Evolutionary conservation across 2,329 filamentous ascomycete species (phyloP).

Genomic region (Ophiostoma perfectum): DNA sequence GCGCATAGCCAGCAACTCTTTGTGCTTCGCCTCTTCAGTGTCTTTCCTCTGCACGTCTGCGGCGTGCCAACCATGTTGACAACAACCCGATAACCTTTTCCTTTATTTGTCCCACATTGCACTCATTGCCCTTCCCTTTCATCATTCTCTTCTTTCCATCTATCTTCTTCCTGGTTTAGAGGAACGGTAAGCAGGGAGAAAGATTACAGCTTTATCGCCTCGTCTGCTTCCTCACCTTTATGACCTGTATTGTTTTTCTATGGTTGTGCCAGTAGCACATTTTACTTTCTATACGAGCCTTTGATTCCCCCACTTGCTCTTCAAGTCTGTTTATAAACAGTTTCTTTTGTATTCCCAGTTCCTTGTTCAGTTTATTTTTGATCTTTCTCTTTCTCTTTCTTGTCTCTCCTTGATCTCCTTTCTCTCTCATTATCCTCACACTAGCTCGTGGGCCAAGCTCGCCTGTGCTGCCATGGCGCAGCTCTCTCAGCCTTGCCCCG

Average conservation of each 20-base stretch:
- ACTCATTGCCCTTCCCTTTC: slow-evolving; percentile 12
- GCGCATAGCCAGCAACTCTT: too few relatives aligned
- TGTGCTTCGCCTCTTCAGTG: background rate
- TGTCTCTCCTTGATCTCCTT: background rate
- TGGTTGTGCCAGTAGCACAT: slow-evolving; percentile 19
- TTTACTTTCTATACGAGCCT: slow-evolving; percentile 22
- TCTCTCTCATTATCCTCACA: background rate
- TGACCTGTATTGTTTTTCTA: slow-evolving; percentile 9
- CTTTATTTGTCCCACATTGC: background rate
- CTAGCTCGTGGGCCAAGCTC: background rate
- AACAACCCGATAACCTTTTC: background rate
- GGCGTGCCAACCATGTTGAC: background rate
- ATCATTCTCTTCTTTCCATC: slow-evolving; percentile 13
- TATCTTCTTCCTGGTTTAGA: background rate
- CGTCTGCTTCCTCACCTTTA: slow-evolving; percentile 1
- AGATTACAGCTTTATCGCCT: background rate
- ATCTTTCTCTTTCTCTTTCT: background rate
- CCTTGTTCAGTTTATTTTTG: background rate
- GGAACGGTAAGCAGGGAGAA: background rate
- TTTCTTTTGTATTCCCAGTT: background rate
- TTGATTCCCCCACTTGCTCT: slow-evolving; percentile 25
- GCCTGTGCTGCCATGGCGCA: background rate
- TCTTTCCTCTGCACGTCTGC: background rate
- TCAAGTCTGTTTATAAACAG: slow-evolving; percentile 7
- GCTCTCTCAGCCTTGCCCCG: background rate